Evolutionary conservation across 495 filamentous ascomycete genomes (phyloP).

Genomic region (Glarea lozoyensis): DNA sequence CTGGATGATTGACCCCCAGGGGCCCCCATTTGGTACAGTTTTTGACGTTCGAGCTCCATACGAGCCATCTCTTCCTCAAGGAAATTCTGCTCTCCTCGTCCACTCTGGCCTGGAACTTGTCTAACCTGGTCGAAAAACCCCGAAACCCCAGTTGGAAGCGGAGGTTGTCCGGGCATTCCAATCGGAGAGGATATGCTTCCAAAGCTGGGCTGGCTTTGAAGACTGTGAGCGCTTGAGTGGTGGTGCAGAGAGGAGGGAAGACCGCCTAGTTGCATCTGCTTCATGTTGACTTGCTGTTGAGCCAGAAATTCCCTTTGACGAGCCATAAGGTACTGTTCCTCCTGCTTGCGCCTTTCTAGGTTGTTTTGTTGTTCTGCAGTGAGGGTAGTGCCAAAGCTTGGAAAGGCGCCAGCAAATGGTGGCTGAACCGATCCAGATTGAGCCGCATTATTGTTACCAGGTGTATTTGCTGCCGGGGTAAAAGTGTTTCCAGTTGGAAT

Average conservation of each 20-base stretch:
- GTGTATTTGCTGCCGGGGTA: conserved; percentile 32
- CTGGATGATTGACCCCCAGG: conserved; percentile 23
- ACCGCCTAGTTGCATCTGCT: conserved; percentile 61
- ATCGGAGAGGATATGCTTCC: conserved; percentile 85
- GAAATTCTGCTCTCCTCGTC: conserved; percentile 34
- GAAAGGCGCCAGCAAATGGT: conserved; percentile 91
- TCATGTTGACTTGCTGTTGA: conserved; percentile 72
- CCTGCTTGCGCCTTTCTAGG: conserved; percentile 89
- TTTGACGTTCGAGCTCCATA: conserved; percentile 29
- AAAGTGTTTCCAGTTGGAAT: conserved; percentile 26
- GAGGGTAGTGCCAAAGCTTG: conserved; percentile 93
- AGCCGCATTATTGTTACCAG: conserved; percentile 33
- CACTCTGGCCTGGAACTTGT: conserved; percentile 16
- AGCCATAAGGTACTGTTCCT: conserved; percentile 94
- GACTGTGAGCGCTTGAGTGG: conserved; percentile 85
- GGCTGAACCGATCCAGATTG: conserved; percentile 65
- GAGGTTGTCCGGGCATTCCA: conserved; percentile 63
- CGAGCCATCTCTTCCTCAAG: conserved; percentile 31
- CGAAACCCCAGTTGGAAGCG: conserved; percentile 47
- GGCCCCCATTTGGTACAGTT: conserved; percentile 8
- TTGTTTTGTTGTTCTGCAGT: conserved; percentile 98
- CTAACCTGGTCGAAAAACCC: conserved; percentile 65
- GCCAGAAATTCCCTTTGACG: conserved; percentile 89
- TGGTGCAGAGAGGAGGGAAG: conserved; percentile 65
- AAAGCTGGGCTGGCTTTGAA: conserved; percentile 93